phyloP scores from a whole-genome alignment of 2,329 filamentous ascomycete species.

The Aspergillus nomiae region DNA sequence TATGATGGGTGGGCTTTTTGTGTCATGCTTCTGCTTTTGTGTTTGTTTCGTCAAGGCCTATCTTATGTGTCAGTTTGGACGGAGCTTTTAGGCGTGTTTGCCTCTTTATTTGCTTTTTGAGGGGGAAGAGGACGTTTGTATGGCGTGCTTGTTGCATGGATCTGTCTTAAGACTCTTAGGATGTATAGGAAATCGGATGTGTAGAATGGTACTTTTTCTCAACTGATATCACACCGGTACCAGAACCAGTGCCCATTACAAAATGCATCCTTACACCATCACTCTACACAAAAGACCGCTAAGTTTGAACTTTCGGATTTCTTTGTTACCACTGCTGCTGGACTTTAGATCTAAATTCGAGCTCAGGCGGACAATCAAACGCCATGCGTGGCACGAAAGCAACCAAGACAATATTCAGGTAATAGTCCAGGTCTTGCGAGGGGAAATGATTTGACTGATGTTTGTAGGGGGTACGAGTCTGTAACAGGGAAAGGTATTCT shows the following conservation, averaged over 20 bases:
- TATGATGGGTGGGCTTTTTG: neutral
- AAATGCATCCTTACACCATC: neutral
- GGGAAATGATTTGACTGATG: slow-evolving; percentile 17
- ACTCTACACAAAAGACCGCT: neutral
- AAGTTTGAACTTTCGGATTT: slow-evolving; percentile 22
- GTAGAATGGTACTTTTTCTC: neutral
- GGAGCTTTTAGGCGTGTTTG: neutral
- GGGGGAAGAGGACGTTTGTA: neutral
- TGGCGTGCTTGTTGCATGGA: neutral
- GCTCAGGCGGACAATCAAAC: slow-evolving; percentile 27
- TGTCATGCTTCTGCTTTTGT: neutral
- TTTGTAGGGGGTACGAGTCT: slow-evolving; percentile 11
- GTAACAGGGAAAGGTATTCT: slow-evolving; percentile 30
- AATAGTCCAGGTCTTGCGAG: slow-evolving; percentile 20
- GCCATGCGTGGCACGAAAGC: slow-evolving; percentile 24
- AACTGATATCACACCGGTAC: neutral
- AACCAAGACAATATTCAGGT: slow-evolving; percentile 23
- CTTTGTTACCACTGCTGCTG: slow-evolving; percentile 24
- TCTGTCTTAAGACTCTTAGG: neutral
- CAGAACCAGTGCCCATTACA: neutral
- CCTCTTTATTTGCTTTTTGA: neutral
- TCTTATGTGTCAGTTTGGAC: neutral
- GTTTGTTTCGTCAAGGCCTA: neutral
- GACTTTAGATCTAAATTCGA: slow-evolving; percentile 29
- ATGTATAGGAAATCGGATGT: neutral